Evolutionary conservation across 805 yeast genomes (phyloP).

Genomic region (Wickerhamiella azymoides): DNA sequence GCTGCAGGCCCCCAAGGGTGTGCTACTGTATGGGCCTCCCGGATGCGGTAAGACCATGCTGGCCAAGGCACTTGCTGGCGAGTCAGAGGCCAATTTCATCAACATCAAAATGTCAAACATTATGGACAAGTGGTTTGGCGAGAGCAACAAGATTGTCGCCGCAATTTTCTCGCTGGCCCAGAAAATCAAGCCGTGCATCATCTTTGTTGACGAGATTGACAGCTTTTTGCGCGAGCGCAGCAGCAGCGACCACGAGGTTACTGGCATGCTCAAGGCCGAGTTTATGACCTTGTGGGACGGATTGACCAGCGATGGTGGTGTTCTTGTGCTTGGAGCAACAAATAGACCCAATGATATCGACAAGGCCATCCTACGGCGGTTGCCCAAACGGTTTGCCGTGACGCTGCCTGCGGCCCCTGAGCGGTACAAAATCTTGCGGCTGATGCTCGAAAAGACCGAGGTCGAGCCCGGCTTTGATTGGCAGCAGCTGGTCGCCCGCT

Average conservation of each 20-base stretch:
- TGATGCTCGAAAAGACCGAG: constrained; percentile 51
- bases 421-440: constrained; percentile 53
- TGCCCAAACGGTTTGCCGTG: constrained; percentile 82
- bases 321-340: constrained; percentile 87
- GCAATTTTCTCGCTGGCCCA: constrained; percentile 83
- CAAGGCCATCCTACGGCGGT: constrained; percentile 76
- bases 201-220: constrained; percentile 93
- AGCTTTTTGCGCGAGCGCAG: constrained; percentile 80
- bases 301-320: constrained; percentile 50
- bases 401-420: constrained; percentile 56
- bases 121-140: constrained; percentile 98
- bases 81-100: constrained; percentile 81
- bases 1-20: constrained; percentile 89
- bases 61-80: constrained; percentile 88
- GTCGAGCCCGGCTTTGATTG: constrained; percentile 49
- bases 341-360: constrained; percentile 87
- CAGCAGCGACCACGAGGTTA: constrained; percentile 83
- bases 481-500: constrained; percentile 42
- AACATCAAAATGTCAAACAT: constrained; percentile 85
- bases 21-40: constrained; percentile 84
- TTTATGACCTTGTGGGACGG: constrained; percentile 99
- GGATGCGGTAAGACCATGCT: constrained; percentile 98
- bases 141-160: constrained; percentile 82
- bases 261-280: constrained; percentile 87
- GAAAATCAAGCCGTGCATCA: constrained; percentile 85